Percentiles rank a stretch among this genome's conserved stretches.
These are phyloP conservation scores for Microsporum audouinii DNA, from an alignment of 2,329 filamentous ascomycete genomes.

Conservation along the genomic window DNA sequence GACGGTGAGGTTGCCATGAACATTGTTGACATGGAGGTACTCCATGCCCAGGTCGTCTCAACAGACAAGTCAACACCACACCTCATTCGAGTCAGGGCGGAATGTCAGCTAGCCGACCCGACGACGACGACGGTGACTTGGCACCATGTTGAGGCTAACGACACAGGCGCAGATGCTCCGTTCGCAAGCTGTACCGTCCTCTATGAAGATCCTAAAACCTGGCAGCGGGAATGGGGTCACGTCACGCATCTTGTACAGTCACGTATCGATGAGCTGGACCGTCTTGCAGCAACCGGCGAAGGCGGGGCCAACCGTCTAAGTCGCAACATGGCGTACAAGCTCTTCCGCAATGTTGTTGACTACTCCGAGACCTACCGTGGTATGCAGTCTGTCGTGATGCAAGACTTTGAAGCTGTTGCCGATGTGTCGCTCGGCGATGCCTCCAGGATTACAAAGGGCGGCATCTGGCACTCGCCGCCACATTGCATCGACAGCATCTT, in stretches of 20 bases:
- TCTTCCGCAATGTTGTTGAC: constrained; percentile 26
- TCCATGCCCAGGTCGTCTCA: constrained; percentile 48
- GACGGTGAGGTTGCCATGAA: constrained; percentile 23
- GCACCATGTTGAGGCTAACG: constrained; percentile 19
- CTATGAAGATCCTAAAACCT: constrained; percentile 17
- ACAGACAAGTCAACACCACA: constrained; percentile 37
- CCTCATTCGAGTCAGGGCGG: constrained; percentile 38
- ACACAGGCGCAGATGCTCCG: constrained; percentile 16
- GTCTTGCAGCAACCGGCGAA: constrained; percentile 17
- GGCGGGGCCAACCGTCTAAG: constrained; percentile 19
- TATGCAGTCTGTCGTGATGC: constrained; percentile 28
- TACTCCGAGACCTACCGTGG: constrained; percentile 26
- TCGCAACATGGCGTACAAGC: constrained; percentile 26
- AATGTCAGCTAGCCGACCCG: constrained; percentile 47
- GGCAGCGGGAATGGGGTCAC: constrained; percentile 19
- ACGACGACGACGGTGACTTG: constrained; percentile 14
- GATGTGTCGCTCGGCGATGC: constrained; percentile 23
- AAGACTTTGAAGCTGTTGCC: constrained; percentile 17
- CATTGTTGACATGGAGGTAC: constrained; percentile 30
- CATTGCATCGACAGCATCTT: constrained; percentile 27
- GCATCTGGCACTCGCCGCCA: constrained; percentile 16
- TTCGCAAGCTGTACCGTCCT: constrained; percentile 18
- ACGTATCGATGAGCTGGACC: constrained; percentile 20
- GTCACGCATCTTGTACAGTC: constrained; percentile 19
- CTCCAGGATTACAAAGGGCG: constrained; percentile 7